Evolutionary conservation across 331 rosid genomes (phyloP), one percentile per base, ranked within the genome.

Genomic region (Saraca asoca): DNA sequence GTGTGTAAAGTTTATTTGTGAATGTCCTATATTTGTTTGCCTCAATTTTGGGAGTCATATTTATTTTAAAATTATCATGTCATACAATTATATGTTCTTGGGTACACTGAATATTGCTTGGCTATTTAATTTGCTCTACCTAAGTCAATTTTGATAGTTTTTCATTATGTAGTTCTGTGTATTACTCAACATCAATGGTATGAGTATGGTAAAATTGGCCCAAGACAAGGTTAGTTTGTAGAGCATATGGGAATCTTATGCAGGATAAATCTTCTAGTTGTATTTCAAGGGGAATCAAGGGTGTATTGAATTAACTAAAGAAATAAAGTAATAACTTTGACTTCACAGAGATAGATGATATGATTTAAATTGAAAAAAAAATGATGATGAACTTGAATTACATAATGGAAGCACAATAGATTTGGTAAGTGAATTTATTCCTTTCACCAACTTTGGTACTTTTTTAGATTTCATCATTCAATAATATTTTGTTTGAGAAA

Each of bases 221-320:
- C 16, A 44, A 44, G 5, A 44, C 48, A 43, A 43, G 48, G 14
- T 13, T 10, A 43, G 6, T 44, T 44, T 12, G 5, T 12, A 13
- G 50, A 44, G 16, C 17, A 13, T 44, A 13, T 44, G 34, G 43
- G 37, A 63, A 31, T 33, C 11, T 48, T 6, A 44, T 33, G 20
- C 49, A 15, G n/a, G 31, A 24, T 3, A 24, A 24, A 24, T 24
- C 31, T 24, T 24, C 31, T 1, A 24, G 31, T 24, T 24, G 31
- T 24, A 24, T 24, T 24, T 24, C 3, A 24, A 24, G 31, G 31
- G 31, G 31, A 24, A 78, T 94, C 75, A 96, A 78, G 75, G 99
- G 99, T 34, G 90, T 94, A 76, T 76, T 94, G 83, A 83, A 66
- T 70, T 86, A 96, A 56, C 73, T 90, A 83, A 95, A 83, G 82